phyloP scores from a whole-genome alignment of 768 basidiomycete genomes.

The Russula foetens region DNA sequence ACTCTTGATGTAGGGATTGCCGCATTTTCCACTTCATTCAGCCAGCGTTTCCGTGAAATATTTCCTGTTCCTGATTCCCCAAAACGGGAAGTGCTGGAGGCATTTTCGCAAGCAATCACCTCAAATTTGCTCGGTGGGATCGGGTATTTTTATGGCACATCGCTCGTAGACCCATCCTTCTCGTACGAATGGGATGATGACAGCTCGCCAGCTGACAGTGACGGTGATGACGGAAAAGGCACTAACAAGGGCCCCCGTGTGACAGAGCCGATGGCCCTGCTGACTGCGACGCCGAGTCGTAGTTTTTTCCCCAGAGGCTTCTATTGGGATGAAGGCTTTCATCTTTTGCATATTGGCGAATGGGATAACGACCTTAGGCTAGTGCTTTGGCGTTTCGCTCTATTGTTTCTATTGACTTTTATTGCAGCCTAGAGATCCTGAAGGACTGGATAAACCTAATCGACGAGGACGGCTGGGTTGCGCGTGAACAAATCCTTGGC shows the following conservation, averaged over 20 bases:
- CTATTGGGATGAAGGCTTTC: conserved; percentile 99
- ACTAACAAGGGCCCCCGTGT: conserved; percentile 47
- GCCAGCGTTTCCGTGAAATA: conserved; percentile 53
- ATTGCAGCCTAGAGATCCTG: conserved; percentile 72
- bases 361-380: conserved; percentile 89
- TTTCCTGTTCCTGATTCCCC: conserved; percentile 63
- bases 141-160: conserved; percentile 90
- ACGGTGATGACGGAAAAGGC: conserved; percentile 36
- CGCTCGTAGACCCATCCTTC: conserved; percentile 78
- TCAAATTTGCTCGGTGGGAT: conserved; percentile 90
- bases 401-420: background rate
- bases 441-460: conserved; percentile 86
- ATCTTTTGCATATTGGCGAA: conserved; percentile 81
- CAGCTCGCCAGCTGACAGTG: conserved; percentile 36
- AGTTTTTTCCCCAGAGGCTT: conserved; percentile 98
- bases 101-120: conserved; percentile 83
- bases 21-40: conserved; percentile 52
- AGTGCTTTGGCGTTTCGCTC: background rate
- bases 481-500: conserved; percentile 90
- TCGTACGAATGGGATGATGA: conserved; percentile 87
- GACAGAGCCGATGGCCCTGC: conserved; percentile 64
- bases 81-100: conserved; percentile 41
- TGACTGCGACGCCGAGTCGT: conserved; percentile 91
- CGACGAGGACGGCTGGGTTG: conserved; percentile 94
- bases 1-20: conserved; percentile 63